A percentile compares a stretch with the other conserved stretches of the same genome.
Conservation (phyloP, 495 filamentous ascomycete genomes). For the Cairneyella variabilis region DNA sequence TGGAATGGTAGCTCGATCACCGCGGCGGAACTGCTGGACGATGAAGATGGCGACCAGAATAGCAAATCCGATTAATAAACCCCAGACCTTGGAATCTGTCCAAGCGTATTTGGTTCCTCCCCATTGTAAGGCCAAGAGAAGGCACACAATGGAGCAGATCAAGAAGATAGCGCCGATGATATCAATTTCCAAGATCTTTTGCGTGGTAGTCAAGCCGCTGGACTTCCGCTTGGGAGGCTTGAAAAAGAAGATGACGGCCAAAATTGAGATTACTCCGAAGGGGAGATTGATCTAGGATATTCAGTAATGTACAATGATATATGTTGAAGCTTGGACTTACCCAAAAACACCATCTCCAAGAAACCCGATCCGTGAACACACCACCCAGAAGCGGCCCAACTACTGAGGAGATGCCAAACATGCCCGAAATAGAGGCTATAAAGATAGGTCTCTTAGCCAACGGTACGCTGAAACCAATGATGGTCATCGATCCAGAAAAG, state of each 20-base stretch:
- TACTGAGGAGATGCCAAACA: slow-evolving; percentile 39
- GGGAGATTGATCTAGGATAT: slow-evolving; percentile 55
- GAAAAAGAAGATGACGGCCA: slow-evolving; percentile 41
- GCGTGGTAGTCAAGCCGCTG: slow-evolving; percentile 30
- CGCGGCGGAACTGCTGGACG: slow-evolving; percentile 44
- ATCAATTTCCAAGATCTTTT: slow-evolving; percentile 32
- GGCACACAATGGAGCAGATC: slow-evolving; percentile 39
- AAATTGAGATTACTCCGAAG: slow-evolving; percentile 48
- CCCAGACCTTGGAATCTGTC: slow-evolving; percentile 29
- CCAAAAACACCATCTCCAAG: slow-evolving; percentile 59
- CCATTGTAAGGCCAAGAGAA: slow-evolving; percentile 50
- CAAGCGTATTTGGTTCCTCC: slow-evolving; percentile 47
- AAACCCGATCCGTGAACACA: slow-evolving; percentile 57
- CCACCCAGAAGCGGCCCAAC: slow-evolving; percentile 58
- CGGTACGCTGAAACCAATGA: slow-evolving; percentile 50
- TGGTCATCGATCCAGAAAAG: slow-evolving; percentile 39
- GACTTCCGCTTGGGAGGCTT: slow-evolving; percentile 40
- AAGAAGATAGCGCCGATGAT: slow-evolving; percentile 28
- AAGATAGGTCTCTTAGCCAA: slow-evolving; percentile 64
- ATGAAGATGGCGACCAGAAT: slow-evolving; percentile 46
- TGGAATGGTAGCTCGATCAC: slow-evolving; percentile 32
- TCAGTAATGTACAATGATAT: neutral
- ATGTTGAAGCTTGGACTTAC: neutral
- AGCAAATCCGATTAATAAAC: slow-evolving; percentile 36
- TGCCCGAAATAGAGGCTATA: slow-evolving; percentile 70